These are phyloP conservation scores for Alternaria sp. DNA, from an alignment of 2,329 filamentous ascomycete genomes.

Conservation along the genomic window DNA sequence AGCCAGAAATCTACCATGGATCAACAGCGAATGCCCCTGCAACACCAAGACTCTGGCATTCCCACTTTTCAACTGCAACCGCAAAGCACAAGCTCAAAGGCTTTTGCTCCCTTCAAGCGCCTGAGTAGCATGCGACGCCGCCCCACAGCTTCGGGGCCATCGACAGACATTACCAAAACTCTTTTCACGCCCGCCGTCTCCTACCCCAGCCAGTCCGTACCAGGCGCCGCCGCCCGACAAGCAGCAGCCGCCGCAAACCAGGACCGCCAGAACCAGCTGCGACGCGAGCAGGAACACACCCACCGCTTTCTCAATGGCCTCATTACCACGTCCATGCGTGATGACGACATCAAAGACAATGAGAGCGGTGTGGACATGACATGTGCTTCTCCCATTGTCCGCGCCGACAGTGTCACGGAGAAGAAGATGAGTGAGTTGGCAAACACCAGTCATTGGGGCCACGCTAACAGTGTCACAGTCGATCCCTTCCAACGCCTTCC, in stretches of 20 bases:
- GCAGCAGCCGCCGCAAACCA: constrained; percentile 46
- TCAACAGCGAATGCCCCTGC: constrained; percentile 31
- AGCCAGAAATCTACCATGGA: constrained; percentile 29
- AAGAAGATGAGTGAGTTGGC: constrained; percentile 44
- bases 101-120: constrained; percentile 34
- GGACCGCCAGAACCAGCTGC: constrained; percentile 35
- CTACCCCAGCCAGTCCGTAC: constrained; percentile 19
- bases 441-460: neutral
- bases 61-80: constrained; percentile 22
- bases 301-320: constrained; percentile 40
- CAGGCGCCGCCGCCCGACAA: constrained; percentile 41
- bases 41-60: constrained; percentile 45
- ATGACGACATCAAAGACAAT: constrained; percentile 45
- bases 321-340: constrained; percentile 12
- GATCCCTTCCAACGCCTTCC: constrained; percentile 64
- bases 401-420: constrained; percentile 41
- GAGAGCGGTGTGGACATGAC: constrained; percentile 49
- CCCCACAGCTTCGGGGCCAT: constrained; percentile 36
- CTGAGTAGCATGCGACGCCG: constrained; percentile 42
- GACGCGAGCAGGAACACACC: constrained; percentile 43
- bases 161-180: constrained; percentile 23
- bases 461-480: constrained; percentile 30
- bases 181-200: constrained; percentile 28
- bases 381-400: constrained; percentile 41
- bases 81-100: constrained; percentile 22